A percentile compares a stretch with the other conserved stretches of the same genome.
These are phyloP conservation scores for Sporobolomyces pararoseus DNA, from an alignment of 768 basidiomycete genomes.

Conservation along the genomic window DNA sequence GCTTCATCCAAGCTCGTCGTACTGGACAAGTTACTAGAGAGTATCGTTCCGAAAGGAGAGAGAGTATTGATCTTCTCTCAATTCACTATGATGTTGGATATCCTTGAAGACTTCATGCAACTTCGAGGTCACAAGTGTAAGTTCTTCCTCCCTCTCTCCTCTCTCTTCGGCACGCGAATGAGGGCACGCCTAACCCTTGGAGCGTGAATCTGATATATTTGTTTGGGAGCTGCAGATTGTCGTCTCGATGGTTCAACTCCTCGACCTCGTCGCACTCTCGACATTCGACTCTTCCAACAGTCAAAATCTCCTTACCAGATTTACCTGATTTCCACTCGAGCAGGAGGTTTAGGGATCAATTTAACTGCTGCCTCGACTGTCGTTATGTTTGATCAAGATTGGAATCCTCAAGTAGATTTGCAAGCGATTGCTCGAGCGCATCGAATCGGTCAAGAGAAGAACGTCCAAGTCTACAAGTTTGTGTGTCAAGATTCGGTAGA, in stretches of 20 bases:
- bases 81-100: slow-evolving; percentile 61
- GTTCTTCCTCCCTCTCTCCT: background rate
- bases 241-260: slow-evolving; percentile 48
- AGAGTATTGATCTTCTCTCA: slow-evolving; percentile 67
- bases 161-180: too few relatives aligned
- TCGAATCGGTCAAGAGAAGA: slow-evolving; percentile 67
- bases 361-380: slow-evolving; percentile 54
- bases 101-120: slow-evolving; percentile 65
- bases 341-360: slow-evolving; percentile 83
- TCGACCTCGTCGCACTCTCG: slow-evolving; percentile 59
- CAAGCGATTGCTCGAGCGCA: slow-evolving; percentile 50
- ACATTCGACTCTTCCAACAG: slow-evolving; percentile 64
- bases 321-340: slow-evolving; percentile 79
- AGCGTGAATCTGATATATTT: background rate
- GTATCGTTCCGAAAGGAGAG: slow-evolving; percentile 61
- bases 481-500: slow-evolving; percentile 67
- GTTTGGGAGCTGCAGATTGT: background rate
- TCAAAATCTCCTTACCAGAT: slow-evolving; percentile 64
- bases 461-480: slow-evolving; percentile 67
- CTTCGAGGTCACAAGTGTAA: slow-evolving; percentile 61
- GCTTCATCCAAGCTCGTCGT: slow-evolving; percentile 59
- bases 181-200: too few relatives aligned
- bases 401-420: slow-evolving; percentile 51
- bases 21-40: slow-evolving; percentile 61
- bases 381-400: slow-evolving; percentile 47